Conservation (phyloP, 148 eudicot species). For the Rheum nobile region DNA sequence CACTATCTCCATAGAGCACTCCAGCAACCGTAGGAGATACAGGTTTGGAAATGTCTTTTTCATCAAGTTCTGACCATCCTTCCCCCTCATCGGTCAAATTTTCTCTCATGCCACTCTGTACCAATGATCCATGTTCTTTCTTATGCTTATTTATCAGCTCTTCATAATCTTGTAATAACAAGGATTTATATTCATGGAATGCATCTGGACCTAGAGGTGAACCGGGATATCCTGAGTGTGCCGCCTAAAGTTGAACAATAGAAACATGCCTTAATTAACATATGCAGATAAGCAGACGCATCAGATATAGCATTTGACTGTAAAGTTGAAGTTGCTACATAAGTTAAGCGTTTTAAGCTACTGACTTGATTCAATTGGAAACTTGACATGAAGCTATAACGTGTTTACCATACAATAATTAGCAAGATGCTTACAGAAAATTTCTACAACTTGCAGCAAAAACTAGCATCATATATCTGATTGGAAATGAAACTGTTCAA, state of each 20-base stretch:
- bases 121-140: constrained; percentile 14
- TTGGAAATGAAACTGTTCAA: not conserved
- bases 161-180: constrained; percentile 85
- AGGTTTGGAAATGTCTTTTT: constrained; percentile 32
- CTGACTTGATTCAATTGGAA: not conserved
- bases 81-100: constrained; percentile 32
- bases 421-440: not conserved
- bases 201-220: constrained; percentile 98
- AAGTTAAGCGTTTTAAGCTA: not conserved
- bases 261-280: not conserved
- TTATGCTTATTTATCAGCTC: constrained; percentile 48
- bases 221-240: constrained; percentile 91
- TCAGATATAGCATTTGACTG: not conserved
- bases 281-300: not conserved
- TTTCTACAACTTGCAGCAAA: not conserved
- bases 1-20: constrained; percentile 24
- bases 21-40: constrained; percentile 27
- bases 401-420: not conserved
- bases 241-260: constrained; percentile 37
- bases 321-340: constrained; percentile 1
- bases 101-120: constrained; percentile 19
- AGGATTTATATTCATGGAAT: constrained; percentile 76
- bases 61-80: constrained; percentile 58
- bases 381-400: not conserved
- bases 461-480: not conserved